These are phyloP conservation scores for Hypholoma fasciculare DNA, from an alignment of 768 basidiomycete genomes.

Conservation along the genomic window DNA sequence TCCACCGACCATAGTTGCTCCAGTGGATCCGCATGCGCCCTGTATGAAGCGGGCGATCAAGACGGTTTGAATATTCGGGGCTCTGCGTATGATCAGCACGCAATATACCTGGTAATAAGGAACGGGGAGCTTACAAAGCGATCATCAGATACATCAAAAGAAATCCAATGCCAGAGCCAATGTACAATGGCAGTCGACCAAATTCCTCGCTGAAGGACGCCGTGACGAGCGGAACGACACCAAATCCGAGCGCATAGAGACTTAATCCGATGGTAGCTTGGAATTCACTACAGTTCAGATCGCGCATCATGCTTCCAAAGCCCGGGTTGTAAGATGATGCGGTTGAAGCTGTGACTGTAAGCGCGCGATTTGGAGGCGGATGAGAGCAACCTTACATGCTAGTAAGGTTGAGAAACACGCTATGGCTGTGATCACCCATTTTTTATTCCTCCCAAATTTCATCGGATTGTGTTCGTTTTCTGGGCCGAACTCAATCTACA, in stretches of 20 bases:
- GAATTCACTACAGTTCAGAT: slow-evolving; percentile 40
- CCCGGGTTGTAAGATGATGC: slow-evolving; percentile 52
- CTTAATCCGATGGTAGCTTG: slow-evolving; percentile 49
- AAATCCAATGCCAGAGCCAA: slow-evolving; percentile 50
- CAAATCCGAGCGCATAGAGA: slow-evolving; percentile 62
- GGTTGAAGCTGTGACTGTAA: slow-evolving; percentile 26
- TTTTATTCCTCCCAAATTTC: slow-evolving; percentile 35
- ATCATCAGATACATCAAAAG: slow-evolving; percentile 51
- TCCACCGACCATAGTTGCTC: slow-evolving; percentile 74
- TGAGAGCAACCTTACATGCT: slow-evolving; percentile 40
- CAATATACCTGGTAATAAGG: not conserved
- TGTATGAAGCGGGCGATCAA: slow-evolving; percentile 64
- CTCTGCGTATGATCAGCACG: slow-evolving; percentile 24
- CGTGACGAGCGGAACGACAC: slow-evolving; percentile 60
- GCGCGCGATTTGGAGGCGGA: not conserved
- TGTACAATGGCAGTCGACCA: slow-evolving; percentile 61
- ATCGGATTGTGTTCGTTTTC: slow-evolving; percentile 30
- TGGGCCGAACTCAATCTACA: slow-evolving; percentile 4
- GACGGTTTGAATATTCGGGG: slow-evolving; percentile 60
- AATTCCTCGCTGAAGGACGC: slow-evolving; percentile 76
- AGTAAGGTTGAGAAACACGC: slow-evolving; percentile 50
- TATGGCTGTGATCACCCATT: slow-evolving; percentile 46
- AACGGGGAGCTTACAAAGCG: slow-evolving; percentile 33
- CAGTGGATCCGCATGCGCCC: slow-evolving; percentile 69
- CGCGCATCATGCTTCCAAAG: slow-evolving; percentile 53